phyloP scores from a whole-genome alignment of 495 filamentous ascomycete genomes.

The Penicillium ochrochloron region DNA sequence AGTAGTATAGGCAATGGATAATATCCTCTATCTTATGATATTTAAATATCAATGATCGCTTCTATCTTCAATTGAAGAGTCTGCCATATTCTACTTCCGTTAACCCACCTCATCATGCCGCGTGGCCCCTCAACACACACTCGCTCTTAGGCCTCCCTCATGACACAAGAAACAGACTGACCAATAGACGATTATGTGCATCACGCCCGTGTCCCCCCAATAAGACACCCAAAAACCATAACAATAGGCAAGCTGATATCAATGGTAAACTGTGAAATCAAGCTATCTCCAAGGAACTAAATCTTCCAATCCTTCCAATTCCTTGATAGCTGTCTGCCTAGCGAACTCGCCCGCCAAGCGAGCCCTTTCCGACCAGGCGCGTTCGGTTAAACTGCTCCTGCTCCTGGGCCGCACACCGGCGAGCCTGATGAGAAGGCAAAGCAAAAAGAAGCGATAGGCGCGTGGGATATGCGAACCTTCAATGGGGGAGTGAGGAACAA shows the following conservation, averaged over 20 bases:
- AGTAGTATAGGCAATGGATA: background rate
- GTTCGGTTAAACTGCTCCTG: constrained; percentile 17
- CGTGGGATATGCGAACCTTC: background rate
- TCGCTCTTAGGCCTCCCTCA: background rate
- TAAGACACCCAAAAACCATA: background rate
- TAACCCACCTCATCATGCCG: background rate
- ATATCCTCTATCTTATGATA: background rate
- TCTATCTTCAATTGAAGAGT: background rate
- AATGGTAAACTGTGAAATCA: background rate
- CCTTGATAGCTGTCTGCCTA: background rate
- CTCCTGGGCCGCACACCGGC: constrained; percentile 14
- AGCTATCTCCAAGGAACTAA: background rate
- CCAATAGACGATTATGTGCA: constrained; percentile 12
- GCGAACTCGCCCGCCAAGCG: background rate
- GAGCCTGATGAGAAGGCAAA: constrained; percentile 1
- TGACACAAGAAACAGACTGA: constrained; percentile 7
- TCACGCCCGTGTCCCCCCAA: background rate
- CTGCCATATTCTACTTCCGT: background rate
- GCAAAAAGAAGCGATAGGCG: background rate
- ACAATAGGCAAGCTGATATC: background rate
- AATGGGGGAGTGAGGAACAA: background rate
- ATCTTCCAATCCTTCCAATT: background rate
- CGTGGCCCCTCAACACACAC: background rate
- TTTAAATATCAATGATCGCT: background rate
- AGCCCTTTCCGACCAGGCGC: constrained; percentile 18